Conservation (phyloP, 2,329 filamentous ascomycete species). For the Akanthomyces uredinophilus region DNA sequence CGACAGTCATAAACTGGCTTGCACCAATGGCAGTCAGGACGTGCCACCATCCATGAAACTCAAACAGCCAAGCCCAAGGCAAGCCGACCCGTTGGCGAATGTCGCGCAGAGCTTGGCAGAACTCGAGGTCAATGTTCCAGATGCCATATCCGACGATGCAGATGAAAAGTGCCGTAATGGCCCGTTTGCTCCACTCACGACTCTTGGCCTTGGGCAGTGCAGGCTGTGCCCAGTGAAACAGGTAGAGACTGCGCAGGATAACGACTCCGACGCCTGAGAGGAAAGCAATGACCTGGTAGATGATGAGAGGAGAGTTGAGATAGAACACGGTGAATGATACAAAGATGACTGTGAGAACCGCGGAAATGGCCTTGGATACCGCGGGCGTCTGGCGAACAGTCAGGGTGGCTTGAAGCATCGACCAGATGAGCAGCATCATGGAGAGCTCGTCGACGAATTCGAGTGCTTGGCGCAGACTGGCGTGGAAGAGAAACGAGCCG, state of each 20-base stretch:
- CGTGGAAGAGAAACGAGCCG: conserved; percentile 40
- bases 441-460: conserved; percentile 53
- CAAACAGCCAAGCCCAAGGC: conserved; percentile 51
- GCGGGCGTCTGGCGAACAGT: conserved; percentile 38
- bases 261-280: conserved; percentile 28
- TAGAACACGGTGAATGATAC: conserved; percentile 38
- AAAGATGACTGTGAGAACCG: conserved; percentile 36
- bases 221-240: conserved; percentile 28
- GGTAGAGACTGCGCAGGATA: conserved; percentile 29
- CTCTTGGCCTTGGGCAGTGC: conserved; percentile 25
- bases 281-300: conserved; percentile 39
- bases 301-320: conserved; percentile 36
- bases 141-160: conserved; percentile 44
- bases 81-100: conserved; percentile 43
- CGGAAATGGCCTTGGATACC: conserved; percentile 27
- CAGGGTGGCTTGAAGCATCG: conserved; percentile 46
- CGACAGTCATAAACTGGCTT: conserved; percentile 33
- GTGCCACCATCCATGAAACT: conserved; percentile 62
- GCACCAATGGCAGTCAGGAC: conserved; percentile 53
- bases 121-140: conserved; percentile 53
- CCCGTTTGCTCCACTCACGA: conserved; percentile 23
- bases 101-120: conserved; percentile 43
- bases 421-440: conserved; percentile 50
- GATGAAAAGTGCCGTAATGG: conserved; percentile 26
- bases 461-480: conserved; percentile 36